phyloP scores from a whole-genome alignment of 371 early-diverging fungal genomes.

The Mortierella sp. region DNA sequence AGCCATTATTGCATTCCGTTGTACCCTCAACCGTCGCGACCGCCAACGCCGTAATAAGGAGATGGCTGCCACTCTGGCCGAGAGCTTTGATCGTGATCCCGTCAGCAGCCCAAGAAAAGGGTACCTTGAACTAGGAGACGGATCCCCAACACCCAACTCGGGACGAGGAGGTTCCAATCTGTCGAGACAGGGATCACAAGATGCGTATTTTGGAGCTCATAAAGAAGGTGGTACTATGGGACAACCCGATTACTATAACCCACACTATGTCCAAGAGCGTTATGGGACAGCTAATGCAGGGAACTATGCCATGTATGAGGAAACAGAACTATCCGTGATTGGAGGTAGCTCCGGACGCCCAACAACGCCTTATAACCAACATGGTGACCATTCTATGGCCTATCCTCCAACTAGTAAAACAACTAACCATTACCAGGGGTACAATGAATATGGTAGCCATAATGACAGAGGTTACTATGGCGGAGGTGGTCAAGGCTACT shows the following conservation, averaged over 20 bases:
- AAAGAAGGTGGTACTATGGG: constrained; percentile 22
- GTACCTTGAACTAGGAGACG: constrained; percentile 44
- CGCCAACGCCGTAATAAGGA: constrained; percentile 42
- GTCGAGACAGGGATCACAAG: constrained; percentile 46
- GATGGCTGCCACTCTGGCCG: constrained; percentile 45
- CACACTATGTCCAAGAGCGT: constrained; percentile 48
- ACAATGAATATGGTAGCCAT: constrained; percentile 33
- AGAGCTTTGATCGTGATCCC: constrained; percentile 36
- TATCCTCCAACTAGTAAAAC: constrained; percentile 30
- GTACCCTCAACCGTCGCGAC: constrained; percentile 26
- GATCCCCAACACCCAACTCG: constrained; percentile 20
- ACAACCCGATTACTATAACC: constrained; percentile 29
- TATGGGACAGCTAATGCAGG: constrained; percentile 42
- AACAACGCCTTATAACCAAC: constrained; percentile 15
- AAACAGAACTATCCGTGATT: constrained; percentile 54
- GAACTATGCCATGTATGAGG: constrained; percentile 43
- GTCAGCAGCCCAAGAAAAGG: constrained; percentile 31
- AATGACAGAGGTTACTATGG: constrained; percentile 29
- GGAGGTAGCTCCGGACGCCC: constrained; percentile 27
- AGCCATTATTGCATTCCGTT: constrained; percentile 37
- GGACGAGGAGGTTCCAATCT: constrained; percentile 32
- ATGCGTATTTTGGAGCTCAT: constrained; percentile 28
- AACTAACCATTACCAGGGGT: constrained; percentile 33
- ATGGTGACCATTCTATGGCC: constrained; percentile 10
- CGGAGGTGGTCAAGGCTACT: constrained; percentile 27